These are phyloP conservation scores for Aphanomyces stellatus DNA, from an alignment of 352 stramenopile genomes.

Conservation along the genomic window DNA sequence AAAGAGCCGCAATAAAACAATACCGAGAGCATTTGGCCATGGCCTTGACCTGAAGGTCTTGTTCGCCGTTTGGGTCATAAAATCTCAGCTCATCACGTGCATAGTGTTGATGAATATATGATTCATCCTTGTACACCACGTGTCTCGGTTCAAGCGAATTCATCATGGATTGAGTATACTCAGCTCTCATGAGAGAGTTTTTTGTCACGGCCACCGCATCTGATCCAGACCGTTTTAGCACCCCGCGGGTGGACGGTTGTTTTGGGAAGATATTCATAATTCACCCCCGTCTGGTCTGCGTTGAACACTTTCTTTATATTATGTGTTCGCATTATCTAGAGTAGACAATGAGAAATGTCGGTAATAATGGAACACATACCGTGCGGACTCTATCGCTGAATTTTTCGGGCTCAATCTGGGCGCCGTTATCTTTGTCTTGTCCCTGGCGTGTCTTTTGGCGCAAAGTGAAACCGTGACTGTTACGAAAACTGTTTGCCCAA, in stretches of 20 bases:
- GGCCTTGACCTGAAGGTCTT: not conserved
- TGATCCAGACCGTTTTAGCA: too few species aligned
- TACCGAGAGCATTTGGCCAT: conserved; percentile 2
- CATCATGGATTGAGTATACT: not conserved
- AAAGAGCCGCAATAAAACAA: conserved; percentile 14
- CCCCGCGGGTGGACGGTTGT: conserved; percentile 22
- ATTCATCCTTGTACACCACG: not conserved
- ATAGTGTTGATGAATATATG: conserved; percentile 6
- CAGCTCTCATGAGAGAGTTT: not conserved
- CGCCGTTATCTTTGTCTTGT: conserved; percentile 15
- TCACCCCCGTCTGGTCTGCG: conserved; percentile 25
- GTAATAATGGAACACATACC: not conserved
- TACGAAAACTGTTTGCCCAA: not conserved
- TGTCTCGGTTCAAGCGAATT: not conserved
- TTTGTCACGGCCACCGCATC: too few species aligned
- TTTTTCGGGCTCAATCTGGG: not conserved
- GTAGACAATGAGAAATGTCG: not conserved
- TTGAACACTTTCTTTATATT: conserved; percentile 21
- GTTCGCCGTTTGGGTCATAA: conserved; percentile 1
- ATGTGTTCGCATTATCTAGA: not conserved
- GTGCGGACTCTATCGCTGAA: not conserved
- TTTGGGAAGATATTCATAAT: conserved; percentile 29
- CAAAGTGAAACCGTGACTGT: conserved; percentile 13
- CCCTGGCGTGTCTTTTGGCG: conserved; percentile 12
- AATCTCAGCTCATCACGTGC: not conserved